Evolutionary conservation across 2,329 filamentous ascomycete genomes (phyloP), one percentile per base, ranked within the genome.

Genomic region (Cryphonectria nitschkei): DNA sequence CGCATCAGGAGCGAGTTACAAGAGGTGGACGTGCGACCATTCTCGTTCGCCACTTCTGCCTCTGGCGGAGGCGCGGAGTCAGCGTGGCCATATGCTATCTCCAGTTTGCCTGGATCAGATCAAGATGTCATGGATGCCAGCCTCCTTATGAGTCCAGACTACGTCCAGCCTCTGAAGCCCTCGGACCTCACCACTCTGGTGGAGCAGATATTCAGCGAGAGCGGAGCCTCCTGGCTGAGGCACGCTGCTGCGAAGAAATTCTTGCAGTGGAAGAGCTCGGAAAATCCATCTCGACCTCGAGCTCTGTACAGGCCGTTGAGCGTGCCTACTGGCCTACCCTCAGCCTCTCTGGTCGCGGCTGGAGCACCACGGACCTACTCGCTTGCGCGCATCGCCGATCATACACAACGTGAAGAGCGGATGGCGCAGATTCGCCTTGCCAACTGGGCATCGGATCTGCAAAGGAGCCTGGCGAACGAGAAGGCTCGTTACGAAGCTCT

Each of bases 51-150:
- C 22, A 81, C 83, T 34, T 76, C 76, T 22, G 77, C 80, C 41
- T 67, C 74, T 2, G 60, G 76, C 22, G 22, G n/a, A 78, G 16
- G 34, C 32, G 61, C 68, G 52, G 73, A 78, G 65, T 76, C 80
- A 1, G 78, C 79, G 16, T 82, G 83, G 71, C 89, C 91, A 2
- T 97, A 93, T 77, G 89, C 93, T 0, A 86, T 97, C 29, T 98
- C 95, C 1, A 96, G 92, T 29, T 88, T 88, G 16, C 84, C 88
- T 34, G 88, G 87, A 1, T 87, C 88, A 32, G 94, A 98, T 76
- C 83, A 89, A 72, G 93, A 97, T 54, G 89, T 87, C 60, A 97
- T 98, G 91, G 95, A 98, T 79, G 95, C 95, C 26, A 97, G 94
- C 76, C 84, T 97, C 0, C 86, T 98, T 26, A 98, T 98, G 95